Evolutionary conservation across 176 grass and related monocot species (phyloP), one percentile per base, ranked within the genome.

Genomic region (Eragrostis nindensis): DNA sequence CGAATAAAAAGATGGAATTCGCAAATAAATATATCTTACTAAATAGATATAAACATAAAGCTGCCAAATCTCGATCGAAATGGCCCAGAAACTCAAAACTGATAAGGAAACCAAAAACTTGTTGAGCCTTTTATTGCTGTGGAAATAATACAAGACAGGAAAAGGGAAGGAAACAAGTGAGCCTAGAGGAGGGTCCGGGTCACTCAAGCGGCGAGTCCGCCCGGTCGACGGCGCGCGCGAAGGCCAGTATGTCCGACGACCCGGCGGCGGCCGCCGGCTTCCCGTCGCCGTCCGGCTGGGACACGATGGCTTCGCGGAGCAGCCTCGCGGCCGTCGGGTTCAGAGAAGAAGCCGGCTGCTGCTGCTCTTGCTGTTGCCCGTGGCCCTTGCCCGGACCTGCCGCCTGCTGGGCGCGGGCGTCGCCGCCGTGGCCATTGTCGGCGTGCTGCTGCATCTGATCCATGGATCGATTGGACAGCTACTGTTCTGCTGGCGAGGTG

Each of bases 151-250:
- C 44, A 87, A 64, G 11, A 62, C 26, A 27, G 25, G 11, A 21
- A 41, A 3, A 8, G 11, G 25, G 5, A 27, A 19, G 16, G n/a
- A 43, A 68, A 1, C 46, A 66, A 76, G 43, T 0, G 44, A 46
- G 40, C 3, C 1, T 25, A 18, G 43, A n/a, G n/a, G n/a, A 9
- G 10, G 62, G 48, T 59, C 55, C 11, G 5, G 48, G 64, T 86
- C 69, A 89, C 83, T 93, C 91, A 52, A 93, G 80, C 24, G 73
- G 53, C 52, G 88, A 90, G 68, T 90, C 88, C 49, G 82, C 81
- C 18, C 80, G 85, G 61, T 87, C 66, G 62, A 93, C 87, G 27
- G 84, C 74, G 32, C 87, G 87, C 5, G 71, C 25, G 72, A 82
- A 79, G 22, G 88, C 91, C 39, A 90, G 85, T 26, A 93, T 84